Base-by-base conservation (phyloP, 2,329 filamentous ascomycete genomes). In the Elsinoe arachidis region DNA sequence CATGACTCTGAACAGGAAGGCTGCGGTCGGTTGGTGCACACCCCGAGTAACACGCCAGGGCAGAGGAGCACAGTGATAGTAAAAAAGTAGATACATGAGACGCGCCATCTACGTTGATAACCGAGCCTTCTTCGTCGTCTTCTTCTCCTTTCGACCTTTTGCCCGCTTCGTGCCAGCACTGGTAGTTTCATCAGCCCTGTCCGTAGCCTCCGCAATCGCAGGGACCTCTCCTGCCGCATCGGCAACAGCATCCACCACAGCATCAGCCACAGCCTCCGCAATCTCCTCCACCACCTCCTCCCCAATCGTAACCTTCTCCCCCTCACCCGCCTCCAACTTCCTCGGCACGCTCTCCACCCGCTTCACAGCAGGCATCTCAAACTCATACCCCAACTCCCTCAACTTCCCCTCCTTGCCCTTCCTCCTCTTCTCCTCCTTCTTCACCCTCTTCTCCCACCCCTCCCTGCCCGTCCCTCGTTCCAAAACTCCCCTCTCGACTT, bases 301-400 rank as follows among this genome's bases (percentile, higher is more conserved):
- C 21, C 68, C 60, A 33, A 64, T 66, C 56, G 73, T 70, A 37
- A 72, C 61, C 19, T 67, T 65, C 64, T 60, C 62, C n/a, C 64
- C 61, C 58, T 67, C 62, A 47, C 55, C 58, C 30, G 57, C 52
- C 41, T 68, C 67, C 9, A 35, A 12, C 60, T 73, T 74, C 58
- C 76, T 70, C 17, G 76, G 72, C 51, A 83, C 76, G 46, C 75
- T 74, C 21, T 80, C 77, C 5, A 83, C 80, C 34, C 73, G 72
- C 77, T 88, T 95, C 63, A 96, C 73, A 63, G 78, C 74, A 0
- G 90, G 89, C 19, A 82, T 80, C 54, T 88, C 81, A 67, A 90
- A 91, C 60, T 93, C 85, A 72, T 99, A 97, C 9, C 87, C 92
- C 59, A 95, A 72, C 41, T 80, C 83, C 78, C 88, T 85, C 63